Evolutionary conservation across 495 filamentous ascomycete species (phyloP).

Genomic region (Xylaria intraflava): DNA sequence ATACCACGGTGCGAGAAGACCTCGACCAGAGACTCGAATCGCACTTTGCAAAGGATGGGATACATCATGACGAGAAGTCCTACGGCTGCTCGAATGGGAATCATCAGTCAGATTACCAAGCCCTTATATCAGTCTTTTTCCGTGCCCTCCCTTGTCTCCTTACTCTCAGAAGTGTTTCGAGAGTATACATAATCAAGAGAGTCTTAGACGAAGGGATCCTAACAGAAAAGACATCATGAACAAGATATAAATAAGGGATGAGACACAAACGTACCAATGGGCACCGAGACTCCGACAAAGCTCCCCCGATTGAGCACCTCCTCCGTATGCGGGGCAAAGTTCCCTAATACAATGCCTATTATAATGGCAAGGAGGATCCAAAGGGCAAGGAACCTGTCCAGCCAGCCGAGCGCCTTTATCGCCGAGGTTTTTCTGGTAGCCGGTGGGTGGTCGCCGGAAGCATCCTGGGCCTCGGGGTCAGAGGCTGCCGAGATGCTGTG

Average conservation of each 20-base stretch:
- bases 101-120: neutral
- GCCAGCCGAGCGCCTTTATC: conserved; percentile 51
- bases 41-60: conserved; percentile 89
- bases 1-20: conserved; percentile 54
- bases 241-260: neutral
- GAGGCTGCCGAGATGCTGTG: neutral
- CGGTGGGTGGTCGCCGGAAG: neutral
- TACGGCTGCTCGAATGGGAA: conserved; percentile 46
- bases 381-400: conserved; percentile 69
- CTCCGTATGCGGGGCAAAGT: conserved; percentile 60
- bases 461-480: conserved; percentile 1
- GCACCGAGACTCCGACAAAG: conserved; percentile 68
- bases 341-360: conserved; percentile 71
- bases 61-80: conserved; percentile 94
- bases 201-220: neutral
- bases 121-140: neutral
- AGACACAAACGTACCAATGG: conserved; percentile 53
- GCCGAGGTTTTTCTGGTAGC: conserved; percentile 17
- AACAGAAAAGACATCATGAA: neutral
- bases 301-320: conserved; percentile 61
- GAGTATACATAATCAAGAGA: neutral
- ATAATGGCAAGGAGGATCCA: conserved; percentile 88
- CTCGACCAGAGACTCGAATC: conserved; percentile 70
- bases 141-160: neutral
- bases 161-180: neutral